Base-by-base conservation (phyloP, 177 flowering plant species). In the Vitis hybrid region DNA sequence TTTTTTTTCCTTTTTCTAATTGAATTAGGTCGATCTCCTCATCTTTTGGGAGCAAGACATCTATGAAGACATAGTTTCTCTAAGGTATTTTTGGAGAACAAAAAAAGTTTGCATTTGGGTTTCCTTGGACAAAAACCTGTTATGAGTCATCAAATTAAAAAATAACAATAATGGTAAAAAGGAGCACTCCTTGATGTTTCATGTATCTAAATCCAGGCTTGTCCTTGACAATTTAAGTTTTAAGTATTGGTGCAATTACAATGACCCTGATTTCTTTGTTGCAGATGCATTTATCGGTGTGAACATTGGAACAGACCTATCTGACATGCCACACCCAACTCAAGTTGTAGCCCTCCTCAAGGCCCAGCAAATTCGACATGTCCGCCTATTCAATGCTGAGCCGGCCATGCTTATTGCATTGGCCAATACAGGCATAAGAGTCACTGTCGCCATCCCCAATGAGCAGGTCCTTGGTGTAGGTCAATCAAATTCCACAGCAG, bases 401-500 rank as follows among this genome's bases (percentile, higher is more conserved):
- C 70, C 75, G 3, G 90, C 81, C 39, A 86, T 89, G 91, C 90
- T 89, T 10, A 69, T 75, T 52, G 90, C 93, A 2, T 88, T 89
- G 50, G 89, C 91, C 49, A 85, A 88, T 62, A 78, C 93, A 0
- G 91, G 90, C 65, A 87, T 89, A 57, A 74, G 76, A 64, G 93
- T 89, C 13, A 72, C 82, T 7, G 69, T 89, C n/a, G 72, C 93
- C 16, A 76, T 89, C 50, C 93, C 93, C 10, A 89, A 88, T 69
- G 93, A 87, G 1, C 88, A 88, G 66, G 81, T 89, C 56, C 85
- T 89, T 3, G 91, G 87, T 11, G 79, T 89, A 21, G 93, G 90
- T 2, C 96, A 88, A 71, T 92, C 97, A 10, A 92, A 92, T 74
- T 75, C 97, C 48, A 92, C 96, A 29, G 96, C 97, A 10, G 97